Percentiles rank a stretch among this genome's conserved stretches.
phyloP scores from a whole-genome alignment of 1,284 basidiomycete genomes.

The Apiotrichum gracile region DNA sequence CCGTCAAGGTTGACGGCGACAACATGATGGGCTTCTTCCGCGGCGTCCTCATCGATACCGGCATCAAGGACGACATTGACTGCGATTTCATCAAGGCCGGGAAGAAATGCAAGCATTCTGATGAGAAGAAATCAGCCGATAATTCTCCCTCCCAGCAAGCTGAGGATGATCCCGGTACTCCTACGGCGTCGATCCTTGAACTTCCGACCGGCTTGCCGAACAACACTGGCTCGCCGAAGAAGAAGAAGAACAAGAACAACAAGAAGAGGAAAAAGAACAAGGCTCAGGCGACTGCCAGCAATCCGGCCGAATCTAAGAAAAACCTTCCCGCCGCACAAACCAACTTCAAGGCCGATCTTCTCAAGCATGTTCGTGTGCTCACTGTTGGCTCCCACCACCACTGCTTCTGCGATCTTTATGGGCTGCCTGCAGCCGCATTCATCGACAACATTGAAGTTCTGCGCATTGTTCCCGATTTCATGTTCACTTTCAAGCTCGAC shows the following conservation, averaged over 20 bases:
- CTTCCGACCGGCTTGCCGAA: too few species aligned
- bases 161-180: too few species aligned
- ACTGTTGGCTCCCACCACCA: not conserved
- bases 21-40: not conserved
- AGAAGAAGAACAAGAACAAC: not conserved
- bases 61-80: not conserved
- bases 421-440: not conserved
- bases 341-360: constrained; percentile 1
- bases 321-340: too few species aligned
- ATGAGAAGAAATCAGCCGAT: too few species aligned
- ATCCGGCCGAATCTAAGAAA: too few species aligned
- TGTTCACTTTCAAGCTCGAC: not conserved
- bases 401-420: not conserved
- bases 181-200: too few species aligned
- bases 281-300: not conserved
- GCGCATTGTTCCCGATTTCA: not conserved
- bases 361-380: not conserved
- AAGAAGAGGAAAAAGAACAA: not conserved
- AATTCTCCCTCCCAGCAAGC: too few species aligned
- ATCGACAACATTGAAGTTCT: not conserved
- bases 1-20: not conserved
- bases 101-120: too few species aligned
- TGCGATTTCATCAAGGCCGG: not conserved
- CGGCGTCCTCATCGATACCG: not conserved
- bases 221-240: not conserved